Percentiles rank a stretch among this genome's conserved stretches.
These are phyloP conservation scores for Strigomonas culicis DNA, from an alignment of 208 protist genomes.

Conservation along the genomic window DNA sequence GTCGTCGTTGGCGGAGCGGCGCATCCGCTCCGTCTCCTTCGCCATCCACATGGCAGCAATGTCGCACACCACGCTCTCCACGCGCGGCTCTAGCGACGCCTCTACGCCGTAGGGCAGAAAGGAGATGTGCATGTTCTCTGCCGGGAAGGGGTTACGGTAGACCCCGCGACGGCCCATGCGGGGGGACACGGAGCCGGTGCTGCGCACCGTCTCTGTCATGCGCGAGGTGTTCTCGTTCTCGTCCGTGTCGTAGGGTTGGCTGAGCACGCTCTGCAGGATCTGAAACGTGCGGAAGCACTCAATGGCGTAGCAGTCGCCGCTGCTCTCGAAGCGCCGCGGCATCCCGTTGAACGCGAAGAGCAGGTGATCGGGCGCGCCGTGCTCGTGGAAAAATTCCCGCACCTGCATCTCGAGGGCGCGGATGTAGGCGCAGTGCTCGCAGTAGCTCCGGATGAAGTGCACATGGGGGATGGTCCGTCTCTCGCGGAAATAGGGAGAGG, in stretches of 20 bases:
- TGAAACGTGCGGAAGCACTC: conserved; percentile 34
- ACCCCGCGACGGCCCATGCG: too few relatives aligned
- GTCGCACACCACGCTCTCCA: conserved; percentile 13
- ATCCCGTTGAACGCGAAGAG: conserved; percentile 33
- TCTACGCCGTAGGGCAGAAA: conserved; percentile 21
- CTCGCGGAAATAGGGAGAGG: conserved; percentile 20
- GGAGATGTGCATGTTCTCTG: not conserved
- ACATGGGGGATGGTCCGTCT: conserved; percentile 35
- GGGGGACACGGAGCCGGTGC: not conserved
- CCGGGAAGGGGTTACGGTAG: too few relatives aligned
- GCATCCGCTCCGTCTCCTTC: not conserved
- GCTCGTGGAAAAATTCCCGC: conserved; percentile 17
- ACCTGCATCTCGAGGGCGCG: conserved; percentile 22
- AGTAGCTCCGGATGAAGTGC: conserved; percentile 43
- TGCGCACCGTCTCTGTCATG: not conserved
- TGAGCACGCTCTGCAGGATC: conserved; percentile 20
- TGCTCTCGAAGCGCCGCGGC: conserved; percentile 15
- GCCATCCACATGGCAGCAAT: not conserved
- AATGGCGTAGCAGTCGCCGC: conserved; percentile 22
- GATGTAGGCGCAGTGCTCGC: conserved; percentile 28
- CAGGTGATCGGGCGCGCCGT: conserved; percentile 31
- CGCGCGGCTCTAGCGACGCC: conserved; percentile 23
- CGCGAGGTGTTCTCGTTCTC: not conserved
- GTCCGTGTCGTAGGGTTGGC: conserved; percentile 2
- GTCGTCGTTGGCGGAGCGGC: too few relatives aligned